Evolutionary conservation across 495 filamentous ascomycete species (phyloP).

Genomic region (Oidiodendron maius): DNA sequence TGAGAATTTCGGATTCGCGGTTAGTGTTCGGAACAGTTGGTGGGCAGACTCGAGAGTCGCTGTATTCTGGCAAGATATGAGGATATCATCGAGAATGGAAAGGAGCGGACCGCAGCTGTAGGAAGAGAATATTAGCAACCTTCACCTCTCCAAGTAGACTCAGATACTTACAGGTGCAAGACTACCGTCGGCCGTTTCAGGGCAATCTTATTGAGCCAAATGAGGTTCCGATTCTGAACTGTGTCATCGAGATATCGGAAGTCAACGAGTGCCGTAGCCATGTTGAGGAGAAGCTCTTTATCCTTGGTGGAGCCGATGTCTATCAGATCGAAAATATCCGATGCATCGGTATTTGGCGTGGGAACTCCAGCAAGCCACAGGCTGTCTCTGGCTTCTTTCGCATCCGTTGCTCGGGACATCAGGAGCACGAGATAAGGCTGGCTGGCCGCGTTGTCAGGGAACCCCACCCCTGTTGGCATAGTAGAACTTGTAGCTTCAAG

Average conservation of each 20-base stretch:
- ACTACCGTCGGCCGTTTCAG: conserved; percentile 39
- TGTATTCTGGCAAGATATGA: conserved; percentile 47
- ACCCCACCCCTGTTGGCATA: conserved; percentile 11
- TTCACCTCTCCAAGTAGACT: too few species aligned
- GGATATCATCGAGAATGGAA: conserved; percentile 45
- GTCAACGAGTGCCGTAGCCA: conserved; percentile 49
- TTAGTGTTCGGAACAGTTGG: conserved; percentile 41
- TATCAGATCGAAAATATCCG: conserved; percentile 26
- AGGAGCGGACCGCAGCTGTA: conserved; percentile 42
- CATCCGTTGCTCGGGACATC: conserved; percentile 35
- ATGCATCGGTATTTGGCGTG: not conserved
- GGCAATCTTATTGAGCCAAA: conserved; percentile 46
- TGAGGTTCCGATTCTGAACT: conserved; percentile 44
- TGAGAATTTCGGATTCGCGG: conserved; percentile 37
- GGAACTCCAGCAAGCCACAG: conserved; percentile 43
- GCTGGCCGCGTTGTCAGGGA: conserved; percentile 28
- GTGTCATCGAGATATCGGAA: conserved; percentile 50
- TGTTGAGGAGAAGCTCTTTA: conserved; percentile 50
- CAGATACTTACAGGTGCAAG: conserved; percentile 40
- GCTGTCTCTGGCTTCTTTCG: conserved; percentile 43
- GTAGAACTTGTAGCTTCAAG: conserved; percentile 48
- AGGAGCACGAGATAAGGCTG: conserved; percentile 48
- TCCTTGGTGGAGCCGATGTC: conserved; percentile 41
- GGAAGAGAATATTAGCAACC: too few species aligned
- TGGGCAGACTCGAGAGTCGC: conserved; percentile 46